phyloP scores from a whole-genome alignment of 2,329 filamentous ascomycete species.

The Paecilomyces sp. region DNA sequence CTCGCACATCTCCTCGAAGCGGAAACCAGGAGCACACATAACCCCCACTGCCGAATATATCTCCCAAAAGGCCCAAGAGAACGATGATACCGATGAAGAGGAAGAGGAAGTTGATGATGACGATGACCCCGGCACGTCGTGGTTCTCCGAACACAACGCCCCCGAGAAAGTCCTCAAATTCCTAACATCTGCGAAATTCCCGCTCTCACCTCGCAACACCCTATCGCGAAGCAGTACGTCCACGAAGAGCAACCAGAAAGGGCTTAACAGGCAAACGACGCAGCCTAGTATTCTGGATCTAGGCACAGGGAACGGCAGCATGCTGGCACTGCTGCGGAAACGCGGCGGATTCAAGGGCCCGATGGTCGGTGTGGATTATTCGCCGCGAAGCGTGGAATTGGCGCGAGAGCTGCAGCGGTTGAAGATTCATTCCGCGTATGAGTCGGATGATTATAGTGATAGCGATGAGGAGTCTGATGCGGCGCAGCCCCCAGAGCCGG shows the following conservation, averaged over 20 bases:
- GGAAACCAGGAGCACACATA: constrained; percentile 1
- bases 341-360: constrained; percentile 56
- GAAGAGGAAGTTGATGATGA: constrained; percentile 63
- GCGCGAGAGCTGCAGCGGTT: constrained; percentile 55
- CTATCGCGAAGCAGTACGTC: not conserved
- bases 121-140: constrained; percentile 76
- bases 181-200: constrained; percentile 46
- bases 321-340: constrained; percentile 74
- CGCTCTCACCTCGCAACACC: constrained; percentile 36
- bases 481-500: not conserved
- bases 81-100: constrained; percentile 59
- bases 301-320: constrained; percentile 87
- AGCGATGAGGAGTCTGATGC: constrained; percentile 46
- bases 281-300: constrained; percentile 65
- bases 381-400: constrained; percentile 63
- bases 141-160: constrained; percentile 92
- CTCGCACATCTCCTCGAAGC: constrained; percentile 27
- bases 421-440: constrained; percentile 28
- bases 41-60: constrained; percentile 6
- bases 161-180: constrained; percentile 71
- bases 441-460: constrained; percentile 48
- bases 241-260: not conserved
- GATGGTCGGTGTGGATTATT: constrained; percentile 88
- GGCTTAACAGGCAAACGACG: constrained; percentile 1
- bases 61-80: constrained; percentile 7